Base-by-base conservation (phyloP, 106 monocot species). In the Posidonia australis region DNA sequence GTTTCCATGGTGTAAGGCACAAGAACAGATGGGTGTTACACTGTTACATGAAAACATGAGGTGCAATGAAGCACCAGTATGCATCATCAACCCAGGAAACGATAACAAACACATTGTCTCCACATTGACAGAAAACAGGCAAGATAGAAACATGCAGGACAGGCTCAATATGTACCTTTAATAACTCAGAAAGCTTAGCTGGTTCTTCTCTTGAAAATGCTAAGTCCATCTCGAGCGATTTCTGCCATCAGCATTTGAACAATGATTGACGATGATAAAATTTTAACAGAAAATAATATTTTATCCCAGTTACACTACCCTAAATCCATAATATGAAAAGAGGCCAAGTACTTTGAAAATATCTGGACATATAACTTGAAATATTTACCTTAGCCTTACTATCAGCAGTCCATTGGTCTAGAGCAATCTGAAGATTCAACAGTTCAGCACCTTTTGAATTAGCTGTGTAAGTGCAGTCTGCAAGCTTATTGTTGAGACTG, bases 371-470 rank as follows among this genome's bases (percentile, higher is more conserved):
- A 19, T 7, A n/a, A 23, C 18, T 16, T 44, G 17, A 30, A 42
- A 58, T 46, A 16, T 3, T 72, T 24, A 89, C 93, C 89, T 86
- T 86, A 19, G 89, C 83, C 77, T 93, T 86, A 71, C 70, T 81
- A 70, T 89, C 93, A 60, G 93, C 83, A 69, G 86, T 83, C 54
- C 81, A 93, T 51, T 93, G 89, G 16, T 86, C 86, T 67, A 93
- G 76, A 26, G 86, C 89, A 70, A 79, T 86, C 64, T 93, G 89
- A 68, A 93, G 83, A 86, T 86, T 89, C 31, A 79, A 71, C 64
- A 93, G 61, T 68, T 93, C 93, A 36, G 68, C 21, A 72, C 89
- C 80, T 77, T 84, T 89, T 36, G 83, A 75, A 36, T 83, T 81
- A 45, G 86, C 62, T 14, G 70, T 67, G 46, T 61, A 83, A 75